Base-by-base conservation (phyloP, 2,329 filamentous ascomycete species). In the Arachnopeziza araneosa region DNA sequence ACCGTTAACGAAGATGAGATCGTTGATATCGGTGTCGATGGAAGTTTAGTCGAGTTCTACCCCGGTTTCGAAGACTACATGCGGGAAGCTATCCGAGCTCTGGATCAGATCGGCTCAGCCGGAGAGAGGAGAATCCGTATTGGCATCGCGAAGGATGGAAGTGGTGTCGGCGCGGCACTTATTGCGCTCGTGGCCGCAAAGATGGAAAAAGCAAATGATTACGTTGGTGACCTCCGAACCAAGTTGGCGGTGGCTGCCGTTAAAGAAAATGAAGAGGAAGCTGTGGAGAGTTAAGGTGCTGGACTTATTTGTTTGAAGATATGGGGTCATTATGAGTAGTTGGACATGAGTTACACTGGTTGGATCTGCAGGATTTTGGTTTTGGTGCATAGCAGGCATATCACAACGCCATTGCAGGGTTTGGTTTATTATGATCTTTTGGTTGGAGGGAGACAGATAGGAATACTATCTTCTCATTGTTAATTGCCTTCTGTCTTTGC, bases 101-200 rank as follows among this genome's bases (percentile, higher is more conserved):
- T 96, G 57, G 83, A 91, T 19, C 85, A 88, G 63, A 89, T 98
- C 68, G 93, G 93, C 4, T 77, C 80, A 52, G 79, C 83, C 60
- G 92, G 93, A 12, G 92, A 96, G 66, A 88, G 90, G 77, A 90
- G 87, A 76, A 90, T 99, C 66, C 83, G 91, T 60, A 97, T 99
- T 70, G 95, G 93, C 23, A 95, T 98, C 70, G 95, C 95, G 63
- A 97, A 96, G 80, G 95, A 99, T 73, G 95, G 95, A 54, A 95
- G 90, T 65, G 95, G 91, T 64, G 90, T 96, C n/a, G 95, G 95
- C 57, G 95, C 95, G 2, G 95, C 95, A 50, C 78, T 99, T 68
- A 98, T 98, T 75, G 95, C 95, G 56, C 83, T 97, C 55, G 90
- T 97, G 26, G 93, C 93, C 1, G 89, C 89, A 1, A 79, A 81